A percentile compares a stretch with the other conserved stretches of the same genome.
Conservation (phyloP, 73 alveolate genomes). For the Strombidium stylifer region DNA sequence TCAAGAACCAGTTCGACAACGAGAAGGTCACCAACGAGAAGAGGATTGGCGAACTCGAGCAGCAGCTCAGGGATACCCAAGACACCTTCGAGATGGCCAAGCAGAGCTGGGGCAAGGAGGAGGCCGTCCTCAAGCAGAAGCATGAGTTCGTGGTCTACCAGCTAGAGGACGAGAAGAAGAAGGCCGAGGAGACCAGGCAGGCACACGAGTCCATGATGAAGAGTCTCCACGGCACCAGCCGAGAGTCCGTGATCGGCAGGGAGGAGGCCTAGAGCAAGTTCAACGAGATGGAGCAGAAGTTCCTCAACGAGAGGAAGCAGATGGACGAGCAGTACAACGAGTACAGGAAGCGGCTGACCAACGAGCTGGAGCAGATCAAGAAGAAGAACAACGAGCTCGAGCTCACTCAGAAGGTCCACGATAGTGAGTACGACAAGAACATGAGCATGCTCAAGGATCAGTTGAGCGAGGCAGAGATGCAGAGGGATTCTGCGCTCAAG, state of each 20-base stretch:
- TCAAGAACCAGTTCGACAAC: conserved; percentile 19
- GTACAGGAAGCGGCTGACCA: neutral
- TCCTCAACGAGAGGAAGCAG: conserved; percentile 9
- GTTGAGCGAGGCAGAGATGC: neutral
- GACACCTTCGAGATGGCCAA: conserved; percentile 11
- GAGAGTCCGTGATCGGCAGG: conserved; percentile 42
- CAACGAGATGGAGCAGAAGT: conserved; percentile 28
- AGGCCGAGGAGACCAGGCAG: conserved; percentile 12
- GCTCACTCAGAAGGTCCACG: conserved; percentile 4
- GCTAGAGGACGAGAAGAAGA: conserved; percentile 22
- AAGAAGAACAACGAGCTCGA: conserved; percentile 33
- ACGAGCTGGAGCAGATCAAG: conserved; percentile 7
- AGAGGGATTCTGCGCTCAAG: conserved; percentile 15
- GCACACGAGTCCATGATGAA: conserved; percentile 25
- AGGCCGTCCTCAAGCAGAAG: conserved; percentile 44
- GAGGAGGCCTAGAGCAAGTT: conserved; percentile 56
- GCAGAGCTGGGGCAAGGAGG: conserved; percentile 50
- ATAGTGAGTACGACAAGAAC: conserved; percentile 4
- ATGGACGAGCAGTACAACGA: conserved; percentile 22
- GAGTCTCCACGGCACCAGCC: conserved; percentile 10
- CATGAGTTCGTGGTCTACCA: conserved; percentile 29
- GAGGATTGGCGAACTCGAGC: conserved; percentile 19
- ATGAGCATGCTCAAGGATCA: conserved; percentile 21
- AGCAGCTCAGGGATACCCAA: neutral
- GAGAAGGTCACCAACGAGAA: conserved; percentile 38